phyloP scores from a whole-genome alignment of 768 basidiomycete species.

The Lactifluus rugatus region DNA sequence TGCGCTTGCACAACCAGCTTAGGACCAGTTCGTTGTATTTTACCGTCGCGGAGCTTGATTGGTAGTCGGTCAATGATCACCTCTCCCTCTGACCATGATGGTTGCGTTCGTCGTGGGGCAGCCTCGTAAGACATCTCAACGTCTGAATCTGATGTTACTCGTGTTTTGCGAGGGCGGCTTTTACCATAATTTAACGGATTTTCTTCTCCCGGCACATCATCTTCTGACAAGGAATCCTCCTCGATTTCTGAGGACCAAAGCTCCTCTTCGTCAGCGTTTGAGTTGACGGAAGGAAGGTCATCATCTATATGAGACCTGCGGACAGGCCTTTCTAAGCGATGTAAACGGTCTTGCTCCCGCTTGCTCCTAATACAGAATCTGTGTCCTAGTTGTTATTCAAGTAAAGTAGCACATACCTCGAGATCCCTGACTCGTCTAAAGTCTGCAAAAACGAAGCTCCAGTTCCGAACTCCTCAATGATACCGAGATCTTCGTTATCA shows the following conservation, averaged over 20 bases:
- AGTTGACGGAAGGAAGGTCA: conserved; percentile 61
- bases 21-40: conserved; percentile 50
- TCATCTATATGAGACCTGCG: conserved; percentile 36
- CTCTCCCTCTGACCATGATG: conserved; percentile 37
- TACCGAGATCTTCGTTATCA: conserved; percentile 61
- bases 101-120: conserved; percentile 41
- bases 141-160: conserved; percentile 35
- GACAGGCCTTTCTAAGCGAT: conserved; percentile 52
- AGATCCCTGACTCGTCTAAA: conserved; percentile 72
- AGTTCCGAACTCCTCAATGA: conserved; percentile 54
- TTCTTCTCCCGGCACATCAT: conserved; percentile 24
- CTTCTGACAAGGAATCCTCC: conserved; percentile 24
- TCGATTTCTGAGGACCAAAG: conserved; percentile 40
- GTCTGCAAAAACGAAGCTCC: conserved; percentile 56
- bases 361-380: conserved; percentile 51
- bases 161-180: conserved; percentile 19
- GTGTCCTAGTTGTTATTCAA: conserved; percentile 6
- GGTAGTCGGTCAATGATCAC: conserved; percentile 58
- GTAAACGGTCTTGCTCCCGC: conserved; percentile 67
- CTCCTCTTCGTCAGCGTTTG: conserved; percentile 51
- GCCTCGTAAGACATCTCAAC: conserved; percentile 70
- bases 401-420: conserved; percentile 43
- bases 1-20: conserved; percentile 24
- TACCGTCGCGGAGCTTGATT: conserved; percentile 79
- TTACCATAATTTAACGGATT: conserved; percentile 20